These are phyloP conservation scores for Macroventuria anomochaeta DNA, from an alignment of 2,329 filamentous ascomycete species.

Conservation along the genomic window DNA sequence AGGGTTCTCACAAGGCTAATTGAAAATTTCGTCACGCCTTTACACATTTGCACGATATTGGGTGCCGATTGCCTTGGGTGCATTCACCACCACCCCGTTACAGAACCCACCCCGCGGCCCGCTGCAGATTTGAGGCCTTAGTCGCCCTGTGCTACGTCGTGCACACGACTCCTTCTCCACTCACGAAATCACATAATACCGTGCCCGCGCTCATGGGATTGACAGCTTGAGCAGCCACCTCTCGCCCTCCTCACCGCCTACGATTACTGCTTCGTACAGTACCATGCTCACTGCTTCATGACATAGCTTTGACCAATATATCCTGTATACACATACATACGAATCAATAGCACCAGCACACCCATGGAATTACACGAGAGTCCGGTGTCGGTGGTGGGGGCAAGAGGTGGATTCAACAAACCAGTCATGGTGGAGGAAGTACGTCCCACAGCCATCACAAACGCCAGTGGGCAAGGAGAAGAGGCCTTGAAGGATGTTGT, in stretches of 20 bases:
- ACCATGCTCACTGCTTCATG: conserved; percentile 32
- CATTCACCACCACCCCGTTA: conserved; percentile 29
- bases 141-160: conserved; percentile 30
- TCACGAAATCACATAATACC: conserved; percentile 17
- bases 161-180: conserved; percentile 21
- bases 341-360: conserved; percentile 7
- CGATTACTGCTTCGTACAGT: conserved; percentile 31
- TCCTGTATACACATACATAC: conserved; percentile 11
- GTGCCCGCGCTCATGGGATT: conserved; percentile 23
- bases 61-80: conserved; percentile 35
- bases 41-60: conserved; percentile 26
- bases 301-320: conserved; percentile 14
- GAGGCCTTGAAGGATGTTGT: conserved; percentile 85
- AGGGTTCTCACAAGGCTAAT: conserved; percentile 38
- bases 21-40: conserved; percentile 30
- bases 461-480: conserved; percentile 53
- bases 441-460: conserved; percentile 18
- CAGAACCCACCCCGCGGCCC: conserved; percentile 28
- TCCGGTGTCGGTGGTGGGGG: conserved; percentile 41
- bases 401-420: conserved; percentile 32
- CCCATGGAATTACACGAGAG: conserved; percentile 43
- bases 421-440: conserved; percentile 30
- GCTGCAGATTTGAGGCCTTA: conserved; percentile 25
- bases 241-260: conserved; percentile 40
- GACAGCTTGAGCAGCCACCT: conserved; percentile 29